A percentile compares a stretch with the other conserved stretches of the same genome.
These are phyloP conservation scores for Xylariaceae sp. DNA, from an alignment of 2,329 filamentous ascomycete genomes.

Conservation along the genomic window DNA sequence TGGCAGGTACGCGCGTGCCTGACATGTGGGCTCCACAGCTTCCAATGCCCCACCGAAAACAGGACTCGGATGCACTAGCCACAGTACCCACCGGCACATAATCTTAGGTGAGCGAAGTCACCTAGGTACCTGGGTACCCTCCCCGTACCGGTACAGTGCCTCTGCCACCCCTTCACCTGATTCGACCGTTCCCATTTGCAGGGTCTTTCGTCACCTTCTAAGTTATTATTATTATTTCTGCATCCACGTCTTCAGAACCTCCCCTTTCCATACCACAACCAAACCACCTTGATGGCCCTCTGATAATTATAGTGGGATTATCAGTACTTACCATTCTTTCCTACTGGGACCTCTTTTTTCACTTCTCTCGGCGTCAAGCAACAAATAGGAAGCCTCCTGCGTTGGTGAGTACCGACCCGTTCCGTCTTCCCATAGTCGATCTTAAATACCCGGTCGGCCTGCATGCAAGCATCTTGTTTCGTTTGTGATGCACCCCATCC, in stretches of 20 bases:
- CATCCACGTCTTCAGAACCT: slow-evolving; percentile 9
- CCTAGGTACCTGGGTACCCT: not conserved
- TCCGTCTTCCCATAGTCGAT: slow-evolving; percentile 1
- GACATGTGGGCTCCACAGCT: not conserved
- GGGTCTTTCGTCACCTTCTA: slow-evolving; percentile 21
- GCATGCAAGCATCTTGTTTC: slow-evolving; percentile 12
- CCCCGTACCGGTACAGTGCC: slow-evolving; percentile 8
- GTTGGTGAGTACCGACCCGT: slow-evolving; percentile 12
- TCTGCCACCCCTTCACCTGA: slow-evolving; percentile 12
- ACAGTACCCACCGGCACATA: not conserved
- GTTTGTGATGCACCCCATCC: slow-evolving; percentile 11
- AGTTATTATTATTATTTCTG: slow-evolving; percentile 16
- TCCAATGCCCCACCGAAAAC: not conserved
- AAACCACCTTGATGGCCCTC: slow-evolving; percentile 2
- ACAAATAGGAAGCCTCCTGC: slow-evolving; percentile 1
- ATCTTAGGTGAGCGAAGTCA: not conserved
- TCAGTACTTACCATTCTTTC: not conserved
- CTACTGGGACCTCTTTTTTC: not conserved
- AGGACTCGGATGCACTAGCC: not conserved
- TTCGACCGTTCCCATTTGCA: slow-evolving; percentile 14
- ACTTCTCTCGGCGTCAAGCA: not conserved
- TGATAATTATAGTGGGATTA: not conserved
- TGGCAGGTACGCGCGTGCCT: not conserved
- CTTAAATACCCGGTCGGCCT: slow-evolving; percentile 4
- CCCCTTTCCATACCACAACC: slow-evolving; percentile 11